Evolutionary conservation across 192 early-diverging fungal genomes (phyloP).

Genomic region (Backusella parvicylindrica): DNA sequence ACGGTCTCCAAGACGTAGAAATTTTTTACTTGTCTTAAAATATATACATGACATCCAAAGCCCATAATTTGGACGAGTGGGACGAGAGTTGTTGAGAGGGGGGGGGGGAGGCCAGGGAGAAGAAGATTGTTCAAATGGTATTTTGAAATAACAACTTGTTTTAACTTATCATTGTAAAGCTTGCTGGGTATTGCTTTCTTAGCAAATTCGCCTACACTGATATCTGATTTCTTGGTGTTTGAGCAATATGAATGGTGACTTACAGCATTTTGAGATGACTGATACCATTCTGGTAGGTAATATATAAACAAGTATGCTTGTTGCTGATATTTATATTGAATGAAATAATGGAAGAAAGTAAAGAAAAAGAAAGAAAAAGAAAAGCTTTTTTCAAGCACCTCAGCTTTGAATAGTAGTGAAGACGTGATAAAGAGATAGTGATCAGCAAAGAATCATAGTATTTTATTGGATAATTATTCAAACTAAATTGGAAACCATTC

Average conservation of each 20-base stretch:
- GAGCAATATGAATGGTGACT: conserved; percentile 8
- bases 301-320: too few species aligned
- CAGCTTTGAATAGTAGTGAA: too few species aligned
- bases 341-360: too few species aligned
- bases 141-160: conserved; percentile 3
- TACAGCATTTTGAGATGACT: too few species aligned
- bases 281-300: too few species aligned
- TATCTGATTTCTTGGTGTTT: conserved; percentile 4
- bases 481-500: too few species aligned
- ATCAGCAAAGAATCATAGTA: too few species aligned
- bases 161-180: conserved; percentile 3
- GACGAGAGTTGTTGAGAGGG: not conserved
- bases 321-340: too few species aligned
- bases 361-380: too few species aligned
- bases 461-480: too few species aligned
- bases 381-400: too few species aligned
- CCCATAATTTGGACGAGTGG: conserved; percentile 4
- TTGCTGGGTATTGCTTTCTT: conserved; percentile 9
- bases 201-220: conserved; percentile 8
- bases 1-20: conserved; percentile 6
- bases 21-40: conserved; percentile 8
- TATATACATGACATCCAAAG: not conserved
- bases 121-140: conserved; percentile 1
- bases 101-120: not conserved
- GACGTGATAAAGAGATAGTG: too few species aligned